Percentiles rank a stretch among this genome's conserved stretches.
Evolutionary conservation across 1,284 basidiomycete genomes (phyloP).

Genomic region (Pascua guehoae): DNA sequence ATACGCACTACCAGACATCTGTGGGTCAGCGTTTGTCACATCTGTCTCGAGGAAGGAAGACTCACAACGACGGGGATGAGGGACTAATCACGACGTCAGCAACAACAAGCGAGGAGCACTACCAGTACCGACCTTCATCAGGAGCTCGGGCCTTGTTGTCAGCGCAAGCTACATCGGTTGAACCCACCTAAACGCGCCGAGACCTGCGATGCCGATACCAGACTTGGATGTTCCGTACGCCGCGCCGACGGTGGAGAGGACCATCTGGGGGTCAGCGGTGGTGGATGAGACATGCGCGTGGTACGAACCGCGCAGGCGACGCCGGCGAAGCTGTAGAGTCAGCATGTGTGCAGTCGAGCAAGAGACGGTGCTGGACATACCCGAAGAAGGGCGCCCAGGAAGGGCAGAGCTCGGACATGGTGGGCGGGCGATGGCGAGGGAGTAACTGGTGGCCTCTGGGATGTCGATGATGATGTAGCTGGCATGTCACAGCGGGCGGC

Average conservation of each 20-base stretch:
- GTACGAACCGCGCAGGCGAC: slow-evolving; percentile 41
- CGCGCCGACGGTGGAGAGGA: slow-evolving; percentile 70
- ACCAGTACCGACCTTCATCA: slow-evolving; percentile 78
- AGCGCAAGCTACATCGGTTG: neutral
- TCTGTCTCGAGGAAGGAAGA: neutral
- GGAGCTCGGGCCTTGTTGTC: slow-evolving; percentile 71
- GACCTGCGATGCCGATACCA: slow-evolving; percentile 94
- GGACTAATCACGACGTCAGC: slow-evolving; percentile 8
- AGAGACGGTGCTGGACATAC: slow-evolving; percentile 16
- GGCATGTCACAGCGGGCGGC: neutral
- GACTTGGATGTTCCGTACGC: slow-evolving; percentile 96
- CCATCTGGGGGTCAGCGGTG: slow-evolving; percentile 35
- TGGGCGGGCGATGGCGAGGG: slow-evolving; percentile 4
- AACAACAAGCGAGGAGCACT: no score
- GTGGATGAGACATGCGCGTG: neutral
- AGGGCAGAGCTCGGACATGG: slow-evolving; percentile 47
- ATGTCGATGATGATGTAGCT: no score
- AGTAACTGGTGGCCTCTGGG: neutral
- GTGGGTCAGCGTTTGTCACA: neutral
- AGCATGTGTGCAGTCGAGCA: neutral
- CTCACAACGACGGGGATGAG: slow-evolving; percentile 61
- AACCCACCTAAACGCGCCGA: slow-evolving; percentile 72
- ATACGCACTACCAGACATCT: slow-evolving; percentile 67
- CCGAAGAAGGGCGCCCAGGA: slow-evolving; percentile 51
- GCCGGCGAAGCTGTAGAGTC: slow-evolving; percentile 37